A percentile compares a stretch with the other conserved stretches of the same genome.
Evolutionary conservation across 768 basidiomycete genomes (phyloP).

Genomic region (Suillus plorans): DNA sequence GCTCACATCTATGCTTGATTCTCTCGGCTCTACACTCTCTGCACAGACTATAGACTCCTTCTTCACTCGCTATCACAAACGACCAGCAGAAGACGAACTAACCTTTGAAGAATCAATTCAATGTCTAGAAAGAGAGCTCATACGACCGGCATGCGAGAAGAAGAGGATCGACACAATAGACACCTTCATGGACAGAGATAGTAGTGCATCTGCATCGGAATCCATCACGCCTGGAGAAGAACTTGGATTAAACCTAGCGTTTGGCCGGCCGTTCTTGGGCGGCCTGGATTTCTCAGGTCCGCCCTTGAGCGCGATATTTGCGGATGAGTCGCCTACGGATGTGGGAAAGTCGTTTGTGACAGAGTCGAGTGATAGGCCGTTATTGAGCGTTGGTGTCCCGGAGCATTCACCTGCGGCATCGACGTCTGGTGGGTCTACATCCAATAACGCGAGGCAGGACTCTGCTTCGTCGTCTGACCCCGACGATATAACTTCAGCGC

Average conservation of each 20-base stretch:
- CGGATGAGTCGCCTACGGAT: constrained; percentile 32
- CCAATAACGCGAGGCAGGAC: constrained; percentile 24
- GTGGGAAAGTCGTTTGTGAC: constrained; percentile 31
- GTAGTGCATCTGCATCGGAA: constrained; percentile 39
- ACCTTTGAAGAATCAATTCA: constrained; percentile 77
- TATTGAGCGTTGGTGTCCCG: constrained; percentile 29
- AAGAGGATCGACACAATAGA: constrained; percentile 56
- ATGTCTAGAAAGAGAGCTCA: constrained; percentile 84
- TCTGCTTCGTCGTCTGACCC: constrained; percentile 48
- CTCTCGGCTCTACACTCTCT: constrained; percentile 91
- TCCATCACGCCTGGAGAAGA: constrained; percentile 46
- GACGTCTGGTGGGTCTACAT: not conserved
- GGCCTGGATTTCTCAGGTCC: constrained; percentile 66
- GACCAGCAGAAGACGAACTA: constrained; percentile 65
- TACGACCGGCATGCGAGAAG: constrained; percentile 70
- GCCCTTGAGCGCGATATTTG: constrained; percentile 26
- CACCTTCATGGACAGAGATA: constrained; percentile 38
- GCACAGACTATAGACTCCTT: constrained; percentile 76
- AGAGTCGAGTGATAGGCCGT: constrained; percentile 48
- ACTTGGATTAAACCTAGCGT: constrained; percentile 11
- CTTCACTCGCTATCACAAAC: constrained; percentile 70
- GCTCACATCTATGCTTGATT: constrained; percentile 93
- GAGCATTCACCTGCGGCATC: constrained; percentile 21
- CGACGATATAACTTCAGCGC: constrained; percentile 35
- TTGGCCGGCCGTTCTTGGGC: constrained; percentile 46